phyloP scores from a whole-genome alignment of 208 protist species.

The Phytomonas francai region DNA sequence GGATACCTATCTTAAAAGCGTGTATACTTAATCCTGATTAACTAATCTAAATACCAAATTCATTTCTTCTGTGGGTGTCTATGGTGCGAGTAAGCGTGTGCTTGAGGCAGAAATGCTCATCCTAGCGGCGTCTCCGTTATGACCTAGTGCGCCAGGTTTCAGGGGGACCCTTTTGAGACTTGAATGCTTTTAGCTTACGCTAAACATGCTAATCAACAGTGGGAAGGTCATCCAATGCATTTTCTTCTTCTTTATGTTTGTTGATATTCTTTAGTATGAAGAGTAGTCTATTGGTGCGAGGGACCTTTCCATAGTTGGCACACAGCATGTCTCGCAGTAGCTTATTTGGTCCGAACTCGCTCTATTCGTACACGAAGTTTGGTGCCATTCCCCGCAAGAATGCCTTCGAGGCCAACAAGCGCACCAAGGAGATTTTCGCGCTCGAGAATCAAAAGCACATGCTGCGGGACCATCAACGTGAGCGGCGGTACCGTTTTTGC shows the following conservation, averaged over 20 bases:
- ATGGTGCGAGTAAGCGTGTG: neutral
- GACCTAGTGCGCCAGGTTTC: neutral
- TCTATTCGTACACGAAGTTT: conserved; percentile 84
- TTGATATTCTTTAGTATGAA: neutral
- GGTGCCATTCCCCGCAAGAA: conserved; percentile 47
- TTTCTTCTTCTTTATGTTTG: neutral
- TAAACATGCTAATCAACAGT: neutral
- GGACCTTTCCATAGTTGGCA: neutral
- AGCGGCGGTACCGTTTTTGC: conserved; percentile 80
- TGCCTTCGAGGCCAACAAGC: conserved; percentile 37
- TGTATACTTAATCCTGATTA: neutral
- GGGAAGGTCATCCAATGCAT: neutral
- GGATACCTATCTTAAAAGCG: neutral
- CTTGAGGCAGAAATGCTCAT: neutral
- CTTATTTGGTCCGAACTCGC: conserved; percentile 73
- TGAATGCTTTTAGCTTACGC: neutral
- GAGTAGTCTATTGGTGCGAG: neutral
- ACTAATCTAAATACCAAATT: neutral
- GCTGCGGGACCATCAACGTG: conserved; percentile 45
- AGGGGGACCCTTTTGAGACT: neutral
- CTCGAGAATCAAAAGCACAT: conserved; percentile 84
- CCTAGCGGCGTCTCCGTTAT: neutral
- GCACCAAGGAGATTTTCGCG: conserved; percentile 72
- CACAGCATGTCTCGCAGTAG: conserved; percentile 61
- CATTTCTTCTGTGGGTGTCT: neutral